Evolutionary conservation across 768 basidiomycete species (phyloP).

Genomic region (Lactarius hatsudake): DNA sequence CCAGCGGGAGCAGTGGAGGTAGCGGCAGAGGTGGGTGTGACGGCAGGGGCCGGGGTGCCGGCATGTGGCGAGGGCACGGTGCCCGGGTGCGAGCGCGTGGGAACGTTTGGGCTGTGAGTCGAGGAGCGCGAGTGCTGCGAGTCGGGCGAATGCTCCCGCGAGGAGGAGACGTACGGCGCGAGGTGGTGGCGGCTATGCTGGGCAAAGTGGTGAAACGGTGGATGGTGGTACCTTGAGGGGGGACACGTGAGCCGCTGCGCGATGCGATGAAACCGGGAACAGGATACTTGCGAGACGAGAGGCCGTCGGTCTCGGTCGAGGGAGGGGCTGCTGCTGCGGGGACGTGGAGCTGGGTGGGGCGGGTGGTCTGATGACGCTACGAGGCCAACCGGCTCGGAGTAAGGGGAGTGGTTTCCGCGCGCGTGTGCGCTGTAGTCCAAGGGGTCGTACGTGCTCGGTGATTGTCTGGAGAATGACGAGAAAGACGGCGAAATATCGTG

Average conservation of each 20-base stretch:
- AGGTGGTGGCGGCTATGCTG: slow-evolving; percentile 3
- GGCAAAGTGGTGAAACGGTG: slow-evolving; percentile 4
- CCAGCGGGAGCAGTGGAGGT: background rate
- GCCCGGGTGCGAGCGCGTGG: background rate
- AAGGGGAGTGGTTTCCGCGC: slow-evolving; percentile 14
- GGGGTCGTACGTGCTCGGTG: slow-evolving; percentile 4
- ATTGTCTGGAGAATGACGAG: background rate
- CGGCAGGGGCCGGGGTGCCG: background rate
- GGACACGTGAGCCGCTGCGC: slow-evolving; percentile 14
- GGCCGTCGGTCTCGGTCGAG: slow-evolving; percentile 16
- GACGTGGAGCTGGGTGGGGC: slow-evolving; percentile 5
- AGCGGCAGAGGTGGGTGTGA: background rate
- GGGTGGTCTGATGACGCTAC: slow-evolving; percentile 5
- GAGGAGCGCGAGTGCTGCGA: slow-evolving; percentile 15
- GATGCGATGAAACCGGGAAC: slow-evolving; percentile 10
- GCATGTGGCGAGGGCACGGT: slow-evolving; percentile 6
- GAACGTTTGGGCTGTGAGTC: slow-evolving; percentile 6
- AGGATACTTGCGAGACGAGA: slow-evolving; percentile 10
- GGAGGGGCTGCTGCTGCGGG: slow-evolving; percentile 20
- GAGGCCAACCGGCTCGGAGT: slow-evolving; percentile 16
- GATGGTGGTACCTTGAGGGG: slow-evolving; percentile 12
- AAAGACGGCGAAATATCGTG: background rate
- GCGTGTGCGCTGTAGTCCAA: slow-evolving; percentile 5
- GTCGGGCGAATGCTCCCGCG: slow-evolving; percentile 18
- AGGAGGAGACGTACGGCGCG: slow-evolving; percentile 13